Percentiles rank a stretch among this genome's conserved stretches.
phyloP scores from a whole-genome alignment of 768 basidiomycete species.

The Podaxis sp. region DNA sequence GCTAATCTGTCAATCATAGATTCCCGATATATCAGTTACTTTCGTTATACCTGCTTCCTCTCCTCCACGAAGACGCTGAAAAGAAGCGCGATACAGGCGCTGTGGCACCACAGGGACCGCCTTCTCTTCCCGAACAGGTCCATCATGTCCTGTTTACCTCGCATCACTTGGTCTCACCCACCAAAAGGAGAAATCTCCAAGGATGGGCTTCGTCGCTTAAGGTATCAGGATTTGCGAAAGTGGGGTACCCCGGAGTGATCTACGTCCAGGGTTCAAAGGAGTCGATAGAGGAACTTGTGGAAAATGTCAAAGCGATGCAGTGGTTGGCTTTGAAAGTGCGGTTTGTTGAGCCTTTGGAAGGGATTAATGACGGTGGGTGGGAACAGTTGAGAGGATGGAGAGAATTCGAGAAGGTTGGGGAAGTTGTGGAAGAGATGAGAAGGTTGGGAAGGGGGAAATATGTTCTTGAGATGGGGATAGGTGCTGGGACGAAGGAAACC shows the following conservation, averaged over 20 bases:
- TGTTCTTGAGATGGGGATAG: constrained; percentile 67
- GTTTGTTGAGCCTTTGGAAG: constrained; percentile 49
- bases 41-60: constrained; percentile 55
- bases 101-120: neutral
- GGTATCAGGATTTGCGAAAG: constrained; percentile 68
- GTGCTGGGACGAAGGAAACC: constrained; percentile 22
- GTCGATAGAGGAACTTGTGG: constrained; percentile 62
- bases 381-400: constrained; percentile 39
- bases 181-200: constrained; percentile 59
- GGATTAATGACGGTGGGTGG: neutral
- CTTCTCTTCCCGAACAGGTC: constrained; percentile 9
- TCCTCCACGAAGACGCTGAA: constrained; percentile 43
- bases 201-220: constrained; percentile 55
- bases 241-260: constrained; percentile 75
- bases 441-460: constrained; percentile 52
- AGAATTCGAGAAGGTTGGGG: constrained; percentile 69
- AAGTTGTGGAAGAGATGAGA: constrained; percentile 69
- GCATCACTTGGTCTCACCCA: constrained; percentile 67
- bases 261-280: constrained; percentile 60
- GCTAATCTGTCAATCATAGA: constrained; percentile 31
- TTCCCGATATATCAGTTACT: constrained; percentile 63
- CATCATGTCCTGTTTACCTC: constrained; percentile 69
- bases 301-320: constrained; percentile 71
- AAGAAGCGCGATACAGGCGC: neutral
- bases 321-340: constrained; percentile 71